Evolutionary conservation across 2,329 filamentous ascomycete genomes (phyloP).

Genomic region (Dactylellina haptotyla): DNA sequence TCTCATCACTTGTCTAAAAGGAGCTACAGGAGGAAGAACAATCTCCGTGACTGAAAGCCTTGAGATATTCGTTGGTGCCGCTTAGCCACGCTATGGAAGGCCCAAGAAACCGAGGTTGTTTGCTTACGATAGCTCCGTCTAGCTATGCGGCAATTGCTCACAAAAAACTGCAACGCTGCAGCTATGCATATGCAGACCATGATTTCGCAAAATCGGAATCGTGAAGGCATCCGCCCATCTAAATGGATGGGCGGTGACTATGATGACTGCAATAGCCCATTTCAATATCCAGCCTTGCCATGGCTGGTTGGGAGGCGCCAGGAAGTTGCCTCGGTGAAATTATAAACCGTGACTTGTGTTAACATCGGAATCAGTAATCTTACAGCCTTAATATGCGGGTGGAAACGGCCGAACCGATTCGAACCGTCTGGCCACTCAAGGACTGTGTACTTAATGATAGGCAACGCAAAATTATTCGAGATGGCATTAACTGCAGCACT

Average conservation of each 20-base stretch:
- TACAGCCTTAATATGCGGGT: no score
- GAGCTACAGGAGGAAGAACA: no score
- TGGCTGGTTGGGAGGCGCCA: background rate
- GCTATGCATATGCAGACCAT: slow-evolving; percentile 2
- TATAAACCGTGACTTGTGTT: background rate
- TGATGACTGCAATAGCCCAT: background rate
- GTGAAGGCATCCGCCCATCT: background rate
- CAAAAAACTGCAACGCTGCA: background rate
- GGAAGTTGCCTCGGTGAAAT: background rate
- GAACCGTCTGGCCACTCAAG: no score
- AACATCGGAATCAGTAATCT: slow-evolving; percentile 3
- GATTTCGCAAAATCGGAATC: slow-evolving; percentile 33
- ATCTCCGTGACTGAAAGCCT: no score
- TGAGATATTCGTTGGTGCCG: no score
- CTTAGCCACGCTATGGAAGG: background rate
- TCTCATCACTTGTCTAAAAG: background rate
- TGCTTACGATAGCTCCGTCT: no score
- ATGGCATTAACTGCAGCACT: no score
- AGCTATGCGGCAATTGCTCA: slow-evolving; percentile 14
- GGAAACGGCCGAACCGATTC: no score
- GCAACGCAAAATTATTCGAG: no score
- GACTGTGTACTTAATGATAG: no score
- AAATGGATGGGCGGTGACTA: slow-evolving; percentile 17
- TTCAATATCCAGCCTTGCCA: background rate
- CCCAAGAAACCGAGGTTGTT: background rate